phyloP scores from a whole-genome alignment of 129 eudicot species.

The Flaveria trinervia region DNA sequence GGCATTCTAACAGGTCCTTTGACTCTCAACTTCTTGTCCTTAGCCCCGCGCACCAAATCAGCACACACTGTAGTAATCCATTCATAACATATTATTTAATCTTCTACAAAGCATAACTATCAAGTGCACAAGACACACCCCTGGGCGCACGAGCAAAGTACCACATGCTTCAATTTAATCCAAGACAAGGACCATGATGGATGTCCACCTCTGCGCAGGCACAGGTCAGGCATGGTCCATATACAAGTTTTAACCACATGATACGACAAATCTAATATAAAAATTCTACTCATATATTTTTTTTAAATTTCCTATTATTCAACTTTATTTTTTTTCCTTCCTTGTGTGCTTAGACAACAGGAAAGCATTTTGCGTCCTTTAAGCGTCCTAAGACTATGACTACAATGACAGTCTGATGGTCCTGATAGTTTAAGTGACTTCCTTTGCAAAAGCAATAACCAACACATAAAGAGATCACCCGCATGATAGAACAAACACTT shows the following conservation, averaged over 20 bases:
- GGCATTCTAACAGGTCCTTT: conserved; percentile 98
- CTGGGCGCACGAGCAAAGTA: too few relatives aligned
- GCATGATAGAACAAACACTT: background rate
- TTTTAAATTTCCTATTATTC: too few relatives aligned
- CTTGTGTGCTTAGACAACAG: background rate
- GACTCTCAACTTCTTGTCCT: conserved; percentile 82
- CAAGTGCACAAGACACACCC: too few relatives aligned
- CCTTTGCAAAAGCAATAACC: background rate
- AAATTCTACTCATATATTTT: too few relatives aligned
- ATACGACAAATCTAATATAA: too few relatives aligned
- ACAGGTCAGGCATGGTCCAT: too few relatives aligned
- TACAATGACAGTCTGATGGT: background rate
- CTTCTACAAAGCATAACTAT: background rate
- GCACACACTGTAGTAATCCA: conserved; percentile 58
- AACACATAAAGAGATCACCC: background rate
- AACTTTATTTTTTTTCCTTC: too few relatives aligned
- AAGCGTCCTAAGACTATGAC: background rate
- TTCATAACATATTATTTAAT: background rate
- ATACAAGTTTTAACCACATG: too few relatives aligned
- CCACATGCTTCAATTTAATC: too few relatives aligned
- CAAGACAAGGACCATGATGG: too few relatives aligned
- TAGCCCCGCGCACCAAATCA: conserved; percentile 93
- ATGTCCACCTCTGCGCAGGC: too few relatives aligned
- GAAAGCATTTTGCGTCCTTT: background rate
- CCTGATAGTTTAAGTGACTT: background rate